Conservation (phyloP, 163 green algal genomes). For the Chlamydomonas reinhardtii region DNA sequence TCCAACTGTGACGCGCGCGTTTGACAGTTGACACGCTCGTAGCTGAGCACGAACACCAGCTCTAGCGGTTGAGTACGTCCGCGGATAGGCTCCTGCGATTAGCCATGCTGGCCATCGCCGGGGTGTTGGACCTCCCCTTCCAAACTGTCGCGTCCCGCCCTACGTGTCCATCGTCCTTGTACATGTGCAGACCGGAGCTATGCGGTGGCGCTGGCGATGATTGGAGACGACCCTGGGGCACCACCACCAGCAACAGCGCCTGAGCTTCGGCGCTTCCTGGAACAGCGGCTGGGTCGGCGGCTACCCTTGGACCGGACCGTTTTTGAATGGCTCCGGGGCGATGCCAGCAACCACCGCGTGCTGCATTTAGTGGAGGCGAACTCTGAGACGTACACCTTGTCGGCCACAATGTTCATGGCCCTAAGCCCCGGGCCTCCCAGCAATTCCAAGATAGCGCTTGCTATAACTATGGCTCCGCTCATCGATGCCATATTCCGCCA, state of each 20-base stretch:
- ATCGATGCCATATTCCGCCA: neutral
- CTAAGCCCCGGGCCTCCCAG: neutral
- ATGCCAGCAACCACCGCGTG: neutral
- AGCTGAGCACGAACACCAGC: too few relatives aligned
- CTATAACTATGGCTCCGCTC: neutral
- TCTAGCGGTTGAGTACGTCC: too few relatives aligned
- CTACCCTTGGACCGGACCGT: neutral
- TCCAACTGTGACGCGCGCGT: too few relatives aligned
- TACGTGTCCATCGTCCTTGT: neutral
- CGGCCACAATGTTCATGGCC: neutral
- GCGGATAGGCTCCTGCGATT: too few relatives aligned
- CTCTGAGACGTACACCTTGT: conserved; percentile 3
- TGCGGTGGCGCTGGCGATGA: conserved; percentile 14
- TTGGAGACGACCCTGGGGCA: neutral
- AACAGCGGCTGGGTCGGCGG: conserved; percentile 13
- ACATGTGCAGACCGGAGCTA: conserved; percentile 3
- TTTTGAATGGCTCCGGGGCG: neutral
- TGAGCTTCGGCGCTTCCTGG: conserved; percentile 14
- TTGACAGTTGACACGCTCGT: too few relatives aligned
- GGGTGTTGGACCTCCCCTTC: neutral
- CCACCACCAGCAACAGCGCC: neutral
- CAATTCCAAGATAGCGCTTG: neutral
- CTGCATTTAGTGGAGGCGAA: conserved; percentile 4
- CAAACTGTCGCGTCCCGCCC: neutral
- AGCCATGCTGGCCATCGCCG: too few relatives aligned